Evolutionary conservation across 306 rosid species (phyloP), one percentile per base, ranked within the genome.

Genomic region (Citrullus mucosospermus): DNA sequence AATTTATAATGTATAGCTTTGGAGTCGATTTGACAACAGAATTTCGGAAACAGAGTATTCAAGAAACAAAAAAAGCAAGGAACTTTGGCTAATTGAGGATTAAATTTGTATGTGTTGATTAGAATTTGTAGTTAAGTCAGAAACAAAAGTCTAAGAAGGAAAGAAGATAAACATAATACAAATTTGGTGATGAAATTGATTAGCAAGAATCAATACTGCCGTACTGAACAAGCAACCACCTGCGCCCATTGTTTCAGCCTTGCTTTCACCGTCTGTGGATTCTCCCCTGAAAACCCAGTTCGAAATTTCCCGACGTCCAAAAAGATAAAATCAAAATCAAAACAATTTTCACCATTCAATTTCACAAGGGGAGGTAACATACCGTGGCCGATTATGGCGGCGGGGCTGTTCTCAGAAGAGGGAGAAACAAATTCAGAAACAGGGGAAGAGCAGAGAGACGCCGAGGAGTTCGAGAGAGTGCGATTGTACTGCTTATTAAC

Each of bases 191-290:
- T 22, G 41, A 71, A 44, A 48, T 25, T 25, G 77, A 43, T 25
- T 22, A 7, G 32, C n/a, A 39, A 46, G 58, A 41, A 76, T 41
- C 17, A 80, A 80, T 76, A 78, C 78, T 92, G 97, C 76, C 92
- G 85, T 85, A 95, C 97, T 57, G 99, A 76, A 85, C 99, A 95
- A 79, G 93, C 97, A 79, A 95, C 97, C 57, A 95, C 97, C 89
- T 95, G 97, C 2, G 99, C 99, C 99, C 99, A 95, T 81, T 91
- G 97, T 86, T 79, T 89, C 80, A 95, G 79, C 88, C 93, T 88
- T 25, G 90, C 81, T 90, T 95, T 95, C 86, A 92, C 89, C 85
- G 82, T 86, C 83, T 92, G 90, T 2, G 97, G 91, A 82, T 89
- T 87, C 80, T 95, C 97, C 4, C 88, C 99, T 95, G 81, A 83